Evolutionary conservation across 2,329 filamentous ascomycete genomes (phyloP), one percentile per base, ranked within the genome.

Genomic region (Hyphodiscus sp.): DNA sequence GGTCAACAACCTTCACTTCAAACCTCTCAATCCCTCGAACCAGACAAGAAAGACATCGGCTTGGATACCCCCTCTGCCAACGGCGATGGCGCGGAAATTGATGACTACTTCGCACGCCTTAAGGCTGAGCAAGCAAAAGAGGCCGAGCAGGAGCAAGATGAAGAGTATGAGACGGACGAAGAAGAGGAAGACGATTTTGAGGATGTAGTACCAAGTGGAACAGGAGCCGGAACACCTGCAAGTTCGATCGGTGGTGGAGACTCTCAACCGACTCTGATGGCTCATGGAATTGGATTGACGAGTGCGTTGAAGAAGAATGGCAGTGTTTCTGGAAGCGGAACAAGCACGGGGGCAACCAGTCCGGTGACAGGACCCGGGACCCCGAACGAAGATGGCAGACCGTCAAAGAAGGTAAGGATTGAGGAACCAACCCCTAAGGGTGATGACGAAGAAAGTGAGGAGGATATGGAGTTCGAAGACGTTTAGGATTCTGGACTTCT

Each of bases 21-120:
- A 45, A 64, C 68, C 29, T 65, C 65, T 7, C 59, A 58, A n/a
- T 58, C 64, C 16, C 49, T 62, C n/a, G 71, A 72, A 19, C 69
- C 74, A 1, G 74, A 78, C 23, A 79, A 80, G 65, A 76, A 77
- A 45, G 68, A 72, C 7, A 66, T 69, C 19, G 62, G 68, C 38
- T 70, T 70, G 30, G 67, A 74, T 30, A 61, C 56, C 8, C 51
- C 62, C 6, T 61, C 58, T 23, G 73, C 77, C n/a, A 73, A 74
- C 53, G 78, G 76, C 20, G 75, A 82, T 55, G 74, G 77, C 29
- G 74, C 79, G 43, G 76, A 79, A 53, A 79, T 90, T 57, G 83
- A 85, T 52, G 81, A 82, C 51, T 82, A 87, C 53, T 90, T 88
- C 66, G 80, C 80, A 41, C 79, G 79, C 54, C 74, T 90, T 18